Evolutionary conservation across 2,329 filamentous ascomycete genomes (phyloP), one percentile per base, ranked within the genome.

Genomic region (Epichloe aotearoae): DNA sequence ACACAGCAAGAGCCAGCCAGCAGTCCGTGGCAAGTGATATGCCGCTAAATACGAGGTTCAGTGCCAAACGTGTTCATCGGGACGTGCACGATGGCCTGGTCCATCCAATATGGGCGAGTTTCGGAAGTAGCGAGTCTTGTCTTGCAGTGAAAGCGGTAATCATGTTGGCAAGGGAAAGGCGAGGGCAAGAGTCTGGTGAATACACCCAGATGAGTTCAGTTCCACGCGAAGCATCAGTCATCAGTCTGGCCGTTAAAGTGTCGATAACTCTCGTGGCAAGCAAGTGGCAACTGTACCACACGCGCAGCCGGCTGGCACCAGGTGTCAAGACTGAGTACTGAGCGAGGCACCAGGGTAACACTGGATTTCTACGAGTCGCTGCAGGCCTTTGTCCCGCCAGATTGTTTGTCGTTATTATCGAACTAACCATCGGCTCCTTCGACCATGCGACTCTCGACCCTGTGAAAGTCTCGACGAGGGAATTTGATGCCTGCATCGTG

Each of bases 1-100:
- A 23, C 42, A n/a, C 51, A 50, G 51, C 51, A 52, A 50, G 51
- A 52, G 47, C 51, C 47, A 52, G 30, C 37, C 26, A 52, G 51
- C 30, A 50, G 33, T 46, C 43, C 51, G 47, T 47, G 47, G 50
- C 34, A 46, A 50, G 49, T 20, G 17, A 14, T 19, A 30, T 44
- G 17, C 33, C 30, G 44, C 51, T 43, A n/a, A 47, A 47, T 17
- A 39, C 26, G 43, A 46, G 41, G 19, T 17, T 19, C 26, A 20
- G 42, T 33, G 23, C n/a, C 41, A 46, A 34, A 36, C 17, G 42
- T 41, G 42, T 8, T 12, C 37, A 23, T 26, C 14, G 23, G 42
- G 23, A 30, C 40, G 40, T 49, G 47, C 47, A 38, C 14, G 26
- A 20, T n/a, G 41, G 30, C 39, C 17, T 19, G 37, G 12, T 15